These are phyloP conservation scores for Cavenderia fasciculata DNA, from an alignment of 78 protist genomes.

Conservation along the genomic window DNA sequence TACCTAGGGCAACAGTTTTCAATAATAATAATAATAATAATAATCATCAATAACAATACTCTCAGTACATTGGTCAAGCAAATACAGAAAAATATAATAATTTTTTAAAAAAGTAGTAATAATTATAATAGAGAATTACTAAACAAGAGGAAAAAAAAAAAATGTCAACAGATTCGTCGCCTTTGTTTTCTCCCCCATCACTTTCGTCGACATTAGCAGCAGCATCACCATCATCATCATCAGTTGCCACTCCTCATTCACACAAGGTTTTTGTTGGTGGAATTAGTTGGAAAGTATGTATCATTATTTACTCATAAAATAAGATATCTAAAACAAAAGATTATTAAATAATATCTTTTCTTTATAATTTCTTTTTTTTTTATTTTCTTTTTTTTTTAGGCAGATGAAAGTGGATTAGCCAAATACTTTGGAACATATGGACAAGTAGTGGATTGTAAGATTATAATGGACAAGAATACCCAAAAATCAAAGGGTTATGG, in stretches of 20 bases:
- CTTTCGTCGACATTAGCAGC: neutral
- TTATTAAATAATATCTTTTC: neutral
- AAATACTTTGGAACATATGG: conserved; percentile 25
- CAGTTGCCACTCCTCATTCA: neutral
- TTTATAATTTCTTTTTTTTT: neutral
- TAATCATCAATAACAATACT: too few species aligned
- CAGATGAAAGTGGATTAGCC: conserved; percentile 30
- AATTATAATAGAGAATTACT: too few species aligned
- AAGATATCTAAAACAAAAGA: too few species aligned
- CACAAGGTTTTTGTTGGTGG: conserved; percentile 62
- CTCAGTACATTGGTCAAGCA: too few species aligned
- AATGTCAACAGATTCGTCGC: neutral
- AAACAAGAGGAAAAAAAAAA: too few species aligned
- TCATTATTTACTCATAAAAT: neutral
- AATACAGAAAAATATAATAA: too few species aligned
- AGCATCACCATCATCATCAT: neutral
- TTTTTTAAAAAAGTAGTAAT: too few species aligned
- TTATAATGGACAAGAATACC: conserved; percentile 54
- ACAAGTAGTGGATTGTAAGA: conserved; percentile 48
- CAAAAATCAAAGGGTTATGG: conserved; percentile 69
- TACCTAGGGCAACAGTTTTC: too few species aligned
- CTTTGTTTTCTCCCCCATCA: neutral
- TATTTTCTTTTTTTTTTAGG: conserved; percentile 2
- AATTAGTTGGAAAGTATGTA: conserved; percentile 55
- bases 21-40: too few species aligned